Conservation (phyloP, 2,329 filamentous ascomycete species). For the Claviceps cyperi region DNA sequence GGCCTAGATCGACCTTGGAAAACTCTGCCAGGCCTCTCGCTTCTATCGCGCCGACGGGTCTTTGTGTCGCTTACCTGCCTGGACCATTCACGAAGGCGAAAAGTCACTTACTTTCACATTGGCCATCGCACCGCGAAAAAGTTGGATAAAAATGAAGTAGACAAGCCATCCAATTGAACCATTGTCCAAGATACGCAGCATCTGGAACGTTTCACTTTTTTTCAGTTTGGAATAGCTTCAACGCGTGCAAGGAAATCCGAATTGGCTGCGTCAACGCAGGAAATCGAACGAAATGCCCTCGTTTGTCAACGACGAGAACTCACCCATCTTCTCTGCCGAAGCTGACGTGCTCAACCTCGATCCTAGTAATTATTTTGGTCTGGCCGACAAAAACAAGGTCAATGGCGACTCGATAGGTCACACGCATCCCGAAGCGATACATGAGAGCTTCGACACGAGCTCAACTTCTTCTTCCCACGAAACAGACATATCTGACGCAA, state of each 20-base stretch:
- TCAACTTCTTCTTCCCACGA: conserved; percentile 38
- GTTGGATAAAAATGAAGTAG: not conserved
- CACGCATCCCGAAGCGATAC: conserved; percentile 30
- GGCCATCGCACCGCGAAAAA: not conserved
- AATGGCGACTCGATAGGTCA: conserved; percentile 23
- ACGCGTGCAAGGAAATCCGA: not conserved
- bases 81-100: not conserved
- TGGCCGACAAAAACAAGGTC: conserved; percentile 20
- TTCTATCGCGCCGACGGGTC: not conserved
- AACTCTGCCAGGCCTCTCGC: not conserved
- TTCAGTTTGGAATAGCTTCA: not conserved
- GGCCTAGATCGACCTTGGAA: not conserved
- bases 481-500: conserved; percentile 34
- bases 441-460: conserved; percentile 40
- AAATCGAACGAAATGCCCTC: conserved; percentile 33
- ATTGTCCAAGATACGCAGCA: not conserved
- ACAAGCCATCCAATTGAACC: not conserved
- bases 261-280: conserved; percentile 2
- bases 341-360: conserved; percentile 30
- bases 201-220: not conserved
- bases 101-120: not conserved
- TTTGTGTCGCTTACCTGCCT: not conserved
- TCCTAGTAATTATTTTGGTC: conserved; percentile 23
- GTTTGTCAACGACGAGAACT: conserved; percentile 34
- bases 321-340: conserved; percentile 26